Percentiles rank a stretch among this genome's conserved stretches.
These are phyloP conservation scores for Ceraceosorus guamensis DNA, from an alignment of 1,284 basidiomycete genomes.

Conservation along the genomic window DNA sequence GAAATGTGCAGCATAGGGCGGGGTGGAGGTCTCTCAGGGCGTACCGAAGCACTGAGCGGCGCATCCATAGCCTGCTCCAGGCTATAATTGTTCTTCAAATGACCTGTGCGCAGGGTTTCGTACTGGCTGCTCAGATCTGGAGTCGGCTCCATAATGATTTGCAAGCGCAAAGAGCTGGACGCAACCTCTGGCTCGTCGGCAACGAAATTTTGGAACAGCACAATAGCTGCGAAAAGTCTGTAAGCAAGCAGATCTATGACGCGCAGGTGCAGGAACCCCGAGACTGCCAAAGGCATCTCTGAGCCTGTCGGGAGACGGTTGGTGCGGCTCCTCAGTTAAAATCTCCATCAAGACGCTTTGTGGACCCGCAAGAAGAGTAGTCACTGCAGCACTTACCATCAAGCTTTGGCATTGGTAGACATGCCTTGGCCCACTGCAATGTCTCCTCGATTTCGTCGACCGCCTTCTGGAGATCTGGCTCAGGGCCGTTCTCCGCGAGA, in stretches of 20 bases:
- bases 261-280: slow-evolving; percentile 24
- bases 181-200: slow-evolving; percentile 13
- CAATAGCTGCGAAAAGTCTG: slow-evolving; percentile 24
- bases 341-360: too few species aligned
- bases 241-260: slow-evolving; percentile 23
- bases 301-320: too few species aligned
- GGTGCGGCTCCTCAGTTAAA: too few species aligned
- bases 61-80: too few species aligned
- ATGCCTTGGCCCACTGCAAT: slow-evolving; percentile 20
- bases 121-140: slow-evolving; percentile 8
- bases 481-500: slow-evolving; percentile 21
- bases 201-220: slow-evolving; percentile 24
- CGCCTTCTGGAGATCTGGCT: slow-evolving; percentile 31
- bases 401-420: slow-evolving; percentile 18
- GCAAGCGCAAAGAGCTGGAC: slow-evolving; percentile 16
- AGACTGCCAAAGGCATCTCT: slow-evolving; percentile 22
- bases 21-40: neutral
- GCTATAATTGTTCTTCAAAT: slow-evolving; percentile 10
- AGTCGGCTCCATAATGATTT: neutral
- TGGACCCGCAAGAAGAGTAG: slow-evolving; percentile 4
- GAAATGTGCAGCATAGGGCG: neutral
- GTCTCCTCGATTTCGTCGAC: slow-evolving; percentile 30
- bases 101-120: slow-evolving; percentile 21
- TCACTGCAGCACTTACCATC: slow-evolving; percentile 15
- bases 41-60: slow-evolving; percentile 4